Conservation (phyloP, 1,284 basidiomycete species). For the Wallemia ichthyophaga region DNA sequence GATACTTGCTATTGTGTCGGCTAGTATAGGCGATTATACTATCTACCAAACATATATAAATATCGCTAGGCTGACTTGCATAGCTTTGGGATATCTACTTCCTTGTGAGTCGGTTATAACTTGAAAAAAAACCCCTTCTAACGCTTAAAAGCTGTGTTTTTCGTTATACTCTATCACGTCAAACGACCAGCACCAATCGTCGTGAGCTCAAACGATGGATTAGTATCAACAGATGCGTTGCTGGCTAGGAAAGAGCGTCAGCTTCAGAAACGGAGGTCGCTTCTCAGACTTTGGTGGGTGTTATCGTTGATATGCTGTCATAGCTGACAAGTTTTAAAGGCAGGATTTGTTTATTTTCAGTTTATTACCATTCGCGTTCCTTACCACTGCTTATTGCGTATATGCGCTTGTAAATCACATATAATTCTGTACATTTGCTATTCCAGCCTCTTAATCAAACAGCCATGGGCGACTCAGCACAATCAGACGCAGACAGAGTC, state of each 20-base stretch:
- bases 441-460: too few species aligned
- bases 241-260: constrained; percentile 18
- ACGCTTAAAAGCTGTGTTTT: constrained; percentile 15
- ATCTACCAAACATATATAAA: constrained; percentile 15
- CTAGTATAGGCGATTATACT: constrained; percentile 13
- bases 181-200: constrained; percentile 18
- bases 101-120: constrained; percentile 12
- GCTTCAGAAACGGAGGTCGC: constrained; percentile 10
- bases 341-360: constrained; percentile 1
- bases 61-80: constrained; percentile 12
- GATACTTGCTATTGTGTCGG: constrained; percentile 11
- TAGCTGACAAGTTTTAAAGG: not conserved
- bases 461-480: too few species aligned
- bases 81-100: constrained; percentile 17
- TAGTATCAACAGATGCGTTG: constrained; percentile 11
- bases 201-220: constrained; percentile 14
- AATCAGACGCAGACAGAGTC: not conserved
- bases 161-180: constrained; percentile 19
- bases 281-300: not conserved
- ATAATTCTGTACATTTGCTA: not conserved
- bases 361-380: not conserved
- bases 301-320: not conserved
- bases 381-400: not conserved
- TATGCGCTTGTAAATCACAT: not conserved
- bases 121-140: not conserved